These are phyloP conservation scores for Fibroporia radiculosa DNA, from an alignment of 768 basidiomycete genomes.

Conservation along the genomic window DNA sequence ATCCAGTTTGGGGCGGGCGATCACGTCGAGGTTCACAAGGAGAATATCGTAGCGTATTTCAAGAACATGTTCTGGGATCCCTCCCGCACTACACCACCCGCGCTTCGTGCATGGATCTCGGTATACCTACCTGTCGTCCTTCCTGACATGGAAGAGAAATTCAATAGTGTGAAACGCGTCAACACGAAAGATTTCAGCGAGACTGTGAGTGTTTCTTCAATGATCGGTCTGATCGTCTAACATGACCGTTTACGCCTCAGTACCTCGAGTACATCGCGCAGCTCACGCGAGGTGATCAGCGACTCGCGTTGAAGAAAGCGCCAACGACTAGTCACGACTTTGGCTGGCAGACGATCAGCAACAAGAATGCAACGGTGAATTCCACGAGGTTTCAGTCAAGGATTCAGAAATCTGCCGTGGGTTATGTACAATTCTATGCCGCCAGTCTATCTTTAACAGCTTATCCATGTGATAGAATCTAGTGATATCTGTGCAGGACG, in stretches of 20 bases:
- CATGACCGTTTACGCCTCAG: conserved; percentile 5
- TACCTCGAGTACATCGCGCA: conserved; percentile 12
- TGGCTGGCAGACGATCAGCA: conserved; percentile 5
- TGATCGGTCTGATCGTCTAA: neutral
- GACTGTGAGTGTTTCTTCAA: conserved; percentile 25
- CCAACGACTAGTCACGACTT: conserved; percentile 17
- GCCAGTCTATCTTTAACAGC: neutral
- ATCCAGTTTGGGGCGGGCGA: conserved; percentile 27
- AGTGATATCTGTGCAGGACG: conserved; percentile 17
- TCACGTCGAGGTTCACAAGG: conserved; percentile 7
- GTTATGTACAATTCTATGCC: conserved; percentile 2
- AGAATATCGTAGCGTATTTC: conserved; percentile 19
- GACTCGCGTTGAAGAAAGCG: conserved; percentile 22
- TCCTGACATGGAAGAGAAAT: conserved; percentile 31
- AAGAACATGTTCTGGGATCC: conserved; percentile 11
- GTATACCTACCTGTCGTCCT: conserved; percentile 32
- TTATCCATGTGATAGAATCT: neutral
- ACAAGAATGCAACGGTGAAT: conserved; percentile 13
- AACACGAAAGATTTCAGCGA: conserved; percentile 32
- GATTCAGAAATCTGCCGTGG: conserved; percentile 16
- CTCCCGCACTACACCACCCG: conserved; percentile 9
- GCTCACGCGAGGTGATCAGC: conserved; percentile 17
- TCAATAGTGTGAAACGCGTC: conserved; percentile 35
- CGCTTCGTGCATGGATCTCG: conserved; percentile 23
- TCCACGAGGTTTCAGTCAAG: conserved; percentile 24